phyloP scores from a whole-genome alignment of 2,329 filamentous ascomycete genomes.

The Ophiosphaerella herpotricha region DNA sequence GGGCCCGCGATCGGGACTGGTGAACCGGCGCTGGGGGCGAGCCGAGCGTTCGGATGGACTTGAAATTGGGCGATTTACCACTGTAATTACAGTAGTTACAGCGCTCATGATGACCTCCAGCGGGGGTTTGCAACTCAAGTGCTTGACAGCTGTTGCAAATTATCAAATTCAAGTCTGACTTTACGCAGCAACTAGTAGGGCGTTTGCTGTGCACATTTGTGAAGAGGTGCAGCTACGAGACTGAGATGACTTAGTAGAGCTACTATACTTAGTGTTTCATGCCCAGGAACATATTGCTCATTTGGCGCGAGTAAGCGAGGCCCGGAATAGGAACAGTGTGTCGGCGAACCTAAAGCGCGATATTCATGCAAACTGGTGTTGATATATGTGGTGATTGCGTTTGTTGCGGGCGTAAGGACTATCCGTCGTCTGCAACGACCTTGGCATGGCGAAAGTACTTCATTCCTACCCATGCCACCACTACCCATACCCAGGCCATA shows the following conservation, averaged over 20 bases:
- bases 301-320: slow-evolving; percentile 30
- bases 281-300: slow-evolving; percentile 33
- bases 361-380: slow-evolving; percentile 14
- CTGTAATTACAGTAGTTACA: background rate
- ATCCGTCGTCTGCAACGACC: slow-evolving; percentile 67
- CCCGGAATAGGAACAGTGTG: slow-evolving; percentile 25
- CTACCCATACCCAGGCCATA: slow-evolving; percentile 99
- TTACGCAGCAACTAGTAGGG: slow-evolving; percentile 7
- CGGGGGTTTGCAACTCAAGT: background rate
- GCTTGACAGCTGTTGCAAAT: slow-evolving; percentile 6
- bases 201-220: slow-evolving; percentile 6
- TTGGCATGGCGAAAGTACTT: slow-evolving; percentile 99
- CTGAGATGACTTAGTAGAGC: slow-evolving; percentile 18
- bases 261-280: slow-evolving; percentile 42
- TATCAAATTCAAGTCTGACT: slow-evolving; percentile 13
- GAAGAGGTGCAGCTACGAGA: slow-evolving; percentile 7
- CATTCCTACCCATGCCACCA: slow-evolving; percentile 98
- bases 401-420: slow-evolving; percentile 8
- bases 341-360: slow-evolving; percentile 8
- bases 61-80: slow-evolving; percentile 5
- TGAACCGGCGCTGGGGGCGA: slow-evolving; percentile 2
- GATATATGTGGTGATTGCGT: slow-evolving; percentile 12
- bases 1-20: slow-evolving; percentile 11
- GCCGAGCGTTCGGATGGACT: slow-evolving; percentile 7
- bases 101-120: background rate